Conservation (phyloP, 768 basidiomycete genomes). For the Tylopilus sp. region DNA sequence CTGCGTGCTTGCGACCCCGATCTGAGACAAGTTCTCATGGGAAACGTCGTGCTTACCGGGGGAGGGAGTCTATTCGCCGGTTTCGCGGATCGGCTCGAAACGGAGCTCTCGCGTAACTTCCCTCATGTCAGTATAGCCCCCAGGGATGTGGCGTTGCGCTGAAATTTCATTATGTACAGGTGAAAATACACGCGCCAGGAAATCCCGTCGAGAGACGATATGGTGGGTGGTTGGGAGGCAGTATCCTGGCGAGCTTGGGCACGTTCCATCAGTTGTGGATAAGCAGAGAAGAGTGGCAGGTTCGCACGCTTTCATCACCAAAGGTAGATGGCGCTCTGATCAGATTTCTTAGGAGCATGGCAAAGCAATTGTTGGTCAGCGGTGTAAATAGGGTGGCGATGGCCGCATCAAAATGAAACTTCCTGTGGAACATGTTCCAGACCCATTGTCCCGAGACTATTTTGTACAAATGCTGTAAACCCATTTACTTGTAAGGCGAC, state of each 20-base stretch:
- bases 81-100: constrained; percentile 75
- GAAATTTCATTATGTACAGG: constrained; percentile 41
- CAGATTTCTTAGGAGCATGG: constrained; percentile 64
- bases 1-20: constrained; percentile 89
- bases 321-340: constrained; percentile 3
- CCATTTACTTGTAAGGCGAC: background rate
- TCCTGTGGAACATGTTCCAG: background rate
- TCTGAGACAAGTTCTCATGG: constrained; percentile 82
- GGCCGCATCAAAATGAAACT: background rate
- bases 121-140: constrained; percentile 59
- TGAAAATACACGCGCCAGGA: constrained; percentile 90
- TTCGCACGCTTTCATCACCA: constrained; percentile 33
- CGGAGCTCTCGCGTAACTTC: constrained; percentile 71
- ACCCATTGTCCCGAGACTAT: too few species aligned
- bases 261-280: constrained; percentile 99
- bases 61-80: constrained; percentile 87
- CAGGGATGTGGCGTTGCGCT: background rate
- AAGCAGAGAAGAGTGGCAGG: constrained; percentile 90
- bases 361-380: constrained; percentile 74
- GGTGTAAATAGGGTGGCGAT: constrained; percentile 62
- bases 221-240: constrained; percentile 94
- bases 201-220: constrained; percentile 88
- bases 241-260: constrained; percentile 89
- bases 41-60: constrained; percentile 95
- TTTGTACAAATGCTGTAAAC: too few species aligned